A percentile compares a stretch with the other conserved stretches of the same genome.
These are phyloP conservation scores for Microthlaspi erraticum DNA, from an alignment of 345 rosid genomes.

Conservation along the genomic window DNA sequence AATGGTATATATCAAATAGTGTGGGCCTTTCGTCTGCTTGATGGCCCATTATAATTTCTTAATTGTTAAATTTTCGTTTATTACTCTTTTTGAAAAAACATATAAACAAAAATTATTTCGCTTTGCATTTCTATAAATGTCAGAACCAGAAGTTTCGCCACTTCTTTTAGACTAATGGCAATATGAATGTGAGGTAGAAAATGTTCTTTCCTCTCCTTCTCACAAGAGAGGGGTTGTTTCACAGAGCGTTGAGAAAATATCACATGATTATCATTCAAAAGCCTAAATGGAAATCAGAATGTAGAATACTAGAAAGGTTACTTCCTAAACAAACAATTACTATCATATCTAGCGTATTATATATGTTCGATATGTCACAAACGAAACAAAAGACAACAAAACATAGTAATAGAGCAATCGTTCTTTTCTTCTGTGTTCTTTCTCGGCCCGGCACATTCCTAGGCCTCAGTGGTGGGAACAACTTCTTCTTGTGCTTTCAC, in stretches of 20 bases:
- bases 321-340: slow-evolving; percentile 29
- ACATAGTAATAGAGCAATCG: background rate
- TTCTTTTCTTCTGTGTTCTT: background rate
- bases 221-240: no score
- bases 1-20: background rate
- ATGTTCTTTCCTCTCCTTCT: no score
- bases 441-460: slow-evolving; percentile 38
- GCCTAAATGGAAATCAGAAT: background rate
- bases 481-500: slow-evolving; percentile 31
- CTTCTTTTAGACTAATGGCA: no score
- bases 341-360: slow-evolving; percentile 31
- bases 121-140: no score
- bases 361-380: slow-evolving; percentile 44
- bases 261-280: background rate
- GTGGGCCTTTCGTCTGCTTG: background rate
- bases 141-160: no score
- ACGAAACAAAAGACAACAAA: slow-evolving; percentile 36
- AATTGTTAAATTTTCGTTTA: background rate
- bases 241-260: background rate
- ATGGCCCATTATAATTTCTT: background rate
- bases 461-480: slow-evolving; percentile 41
- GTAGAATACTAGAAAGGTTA: background rate
- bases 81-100: no score
- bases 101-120: no score
- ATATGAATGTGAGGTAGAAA: no score